These are phyloP conservation scores for Monosporozyma siamensis DNA, from an alignment of 805 yeast genomes.

Conservation along the genomic window DNA sequence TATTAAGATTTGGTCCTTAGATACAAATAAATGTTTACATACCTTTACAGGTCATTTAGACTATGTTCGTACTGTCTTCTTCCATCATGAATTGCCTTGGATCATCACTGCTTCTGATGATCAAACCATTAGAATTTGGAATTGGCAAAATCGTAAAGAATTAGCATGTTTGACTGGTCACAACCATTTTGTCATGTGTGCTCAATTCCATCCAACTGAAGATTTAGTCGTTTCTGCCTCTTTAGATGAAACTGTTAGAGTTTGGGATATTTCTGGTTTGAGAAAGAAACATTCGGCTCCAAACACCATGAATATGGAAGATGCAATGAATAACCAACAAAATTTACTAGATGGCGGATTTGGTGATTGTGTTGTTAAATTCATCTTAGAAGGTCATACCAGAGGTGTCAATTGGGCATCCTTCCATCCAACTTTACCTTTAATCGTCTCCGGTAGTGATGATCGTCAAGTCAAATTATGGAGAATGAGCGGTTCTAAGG, in stretches of 20 bases:
- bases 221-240: slow-evolving; percentile 93
- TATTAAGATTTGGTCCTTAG: slow-evolving; percentile 91
- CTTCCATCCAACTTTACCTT: slow-evolving; percentile 92
- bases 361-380: slow-evolving; percentile 93
- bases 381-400: slow-evolving; percentile 94
- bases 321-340: slow-evolving; percentile 40
- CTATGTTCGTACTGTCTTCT: slow-evolving; percentile 86
- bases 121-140: slow-evolving; percentile 98
- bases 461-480: slow-evolving; percentile 91
- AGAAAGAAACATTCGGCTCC: slow-evolving; percentile 93
- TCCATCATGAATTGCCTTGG: slow-evolving; percentile 97
- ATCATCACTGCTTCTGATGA: slow-evolving; percentile 92
- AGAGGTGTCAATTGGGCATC: slow-evolving; percentile 98
- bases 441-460: slow-evolving; percentile 92
- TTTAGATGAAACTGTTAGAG: slow-evolving; percentile 95
- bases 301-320: slow-evolving; percentile 37
- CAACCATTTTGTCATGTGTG: slow-evolving; percentile 96
- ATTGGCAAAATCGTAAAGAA: slow-evolving; percentile 98
- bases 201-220: slow-evolving; percentile 93
- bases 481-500: slow-evolving; percentile 96
- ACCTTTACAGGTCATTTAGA: slow-evolving; percentile 91
- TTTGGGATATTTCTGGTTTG: slow-evolving; percentile 95
- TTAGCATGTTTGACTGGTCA: slow-evolving; percentile 97
- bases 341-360: slow-evolving; percentile 85
- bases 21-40: slow-evolving; percentile 82